These are phyloP conservation scores for Talaromyces sp. DNA, from an alignment of 2,329 filamentous ascomycete genomes.

Conservation along the genomic window DNA sequence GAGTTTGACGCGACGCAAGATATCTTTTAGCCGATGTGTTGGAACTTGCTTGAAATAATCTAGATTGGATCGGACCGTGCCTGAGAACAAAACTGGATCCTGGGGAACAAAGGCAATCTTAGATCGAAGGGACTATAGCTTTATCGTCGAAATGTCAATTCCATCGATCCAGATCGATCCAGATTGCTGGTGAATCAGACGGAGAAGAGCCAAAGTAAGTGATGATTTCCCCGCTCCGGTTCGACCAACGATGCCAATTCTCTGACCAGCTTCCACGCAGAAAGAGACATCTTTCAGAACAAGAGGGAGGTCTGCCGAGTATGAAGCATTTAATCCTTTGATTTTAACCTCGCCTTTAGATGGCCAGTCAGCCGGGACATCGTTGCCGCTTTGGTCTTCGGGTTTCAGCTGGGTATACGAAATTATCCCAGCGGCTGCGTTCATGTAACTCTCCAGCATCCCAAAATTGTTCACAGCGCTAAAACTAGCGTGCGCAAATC, in stretches of 20 bases:
- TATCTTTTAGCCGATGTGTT: constrained; percentile 66
- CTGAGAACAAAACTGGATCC: constrained; percentile 77
- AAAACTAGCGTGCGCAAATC: constrained; percentile 62
- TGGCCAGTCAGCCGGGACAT: constrained; percentile 70
- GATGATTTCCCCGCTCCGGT: constrained; percentile 78
- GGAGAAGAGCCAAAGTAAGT: constrained; percentile 71
- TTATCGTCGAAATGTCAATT: constrained; percentile 69
- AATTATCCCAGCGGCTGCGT: constrained; percentile 69
- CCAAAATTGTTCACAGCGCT: constrained; percentile 67
- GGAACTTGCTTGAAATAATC: constrained; percentile 71
- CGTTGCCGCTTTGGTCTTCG: constrained; percentile 60
- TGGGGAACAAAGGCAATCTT: constrained; percentile 77
- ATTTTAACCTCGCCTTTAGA: constrained; percentile 69
- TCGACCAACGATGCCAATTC: constrained; percentile 72
- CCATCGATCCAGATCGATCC: constrained; percentile 70
- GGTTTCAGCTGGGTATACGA: constrained; percentile 66
- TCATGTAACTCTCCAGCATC: constrained; percentile 73
- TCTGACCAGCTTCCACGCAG: constrained; percentile 61
- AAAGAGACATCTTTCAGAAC: constrained; percentile 71
- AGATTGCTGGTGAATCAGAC: constrained; percentile 66
- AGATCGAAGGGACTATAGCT: constrained; percentile 67
- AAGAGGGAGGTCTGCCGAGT: constrained; percentile 67
- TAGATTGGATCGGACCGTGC: constrained; percentile 71
- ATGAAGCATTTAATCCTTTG: constrained; percentile 67
- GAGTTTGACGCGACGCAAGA: constrained; percentile 67